Evolutionary conservation across 495 filamentous ascomycete genomes (phyloP).

Genomic region (Podospora australis): DNA sequence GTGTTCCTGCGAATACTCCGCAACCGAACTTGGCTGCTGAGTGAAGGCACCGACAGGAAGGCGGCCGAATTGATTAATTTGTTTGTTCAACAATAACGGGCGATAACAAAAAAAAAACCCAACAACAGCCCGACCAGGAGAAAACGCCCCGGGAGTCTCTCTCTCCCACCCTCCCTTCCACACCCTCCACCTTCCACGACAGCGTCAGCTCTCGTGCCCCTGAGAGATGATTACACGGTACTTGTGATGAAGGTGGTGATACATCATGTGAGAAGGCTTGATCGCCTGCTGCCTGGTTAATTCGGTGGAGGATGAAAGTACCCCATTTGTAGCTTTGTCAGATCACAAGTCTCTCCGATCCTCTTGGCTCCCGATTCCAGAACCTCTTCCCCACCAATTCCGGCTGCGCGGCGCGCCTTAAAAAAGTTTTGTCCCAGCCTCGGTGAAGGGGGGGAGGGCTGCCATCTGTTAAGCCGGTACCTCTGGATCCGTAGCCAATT

Average conservation of each 20-base stretch:
- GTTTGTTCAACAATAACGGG: not conserved
- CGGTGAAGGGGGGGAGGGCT: not conserved
- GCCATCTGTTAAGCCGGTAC: slow-evolving; percentile 1
- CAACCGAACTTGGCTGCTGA: not conserved
- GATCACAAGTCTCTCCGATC: slow-evolving; percentile 5
- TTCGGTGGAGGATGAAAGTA: too few relatives aligned
- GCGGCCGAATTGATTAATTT: too few relatives aligned
- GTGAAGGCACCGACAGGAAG: slow-evolving; percentile 1
- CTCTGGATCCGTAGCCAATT: too few relatives aligned
- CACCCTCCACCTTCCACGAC: too few relatives aligned
- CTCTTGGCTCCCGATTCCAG: slow-evolving; percentile 6
- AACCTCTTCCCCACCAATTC: slow-evolving; percentile 10
- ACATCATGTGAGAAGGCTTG: not conserved
- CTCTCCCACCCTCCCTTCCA: not conserved
- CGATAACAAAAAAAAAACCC: not conserved
- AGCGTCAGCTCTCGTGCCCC: not conserved
- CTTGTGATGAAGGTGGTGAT: not conserved
- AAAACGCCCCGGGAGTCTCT: slow-evolving; percentile 2
- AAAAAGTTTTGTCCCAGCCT: not conserved
- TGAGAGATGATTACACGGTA: slow-evolving; percentile 12
- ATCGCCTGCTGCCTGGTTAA: not conserved
- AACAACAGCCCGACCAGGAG: not conserved
- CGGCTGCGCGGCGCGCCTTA: not conserved
- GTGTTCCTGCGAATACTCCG: too few relatives aligned
- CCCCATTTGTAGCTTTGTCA: slow-evolving; percentile 4